Evolutionary conservation across 2,329 filamentous ascomycete genomes (phyloP).

Genomic region (Curvularia eragrostidis): DNA sequence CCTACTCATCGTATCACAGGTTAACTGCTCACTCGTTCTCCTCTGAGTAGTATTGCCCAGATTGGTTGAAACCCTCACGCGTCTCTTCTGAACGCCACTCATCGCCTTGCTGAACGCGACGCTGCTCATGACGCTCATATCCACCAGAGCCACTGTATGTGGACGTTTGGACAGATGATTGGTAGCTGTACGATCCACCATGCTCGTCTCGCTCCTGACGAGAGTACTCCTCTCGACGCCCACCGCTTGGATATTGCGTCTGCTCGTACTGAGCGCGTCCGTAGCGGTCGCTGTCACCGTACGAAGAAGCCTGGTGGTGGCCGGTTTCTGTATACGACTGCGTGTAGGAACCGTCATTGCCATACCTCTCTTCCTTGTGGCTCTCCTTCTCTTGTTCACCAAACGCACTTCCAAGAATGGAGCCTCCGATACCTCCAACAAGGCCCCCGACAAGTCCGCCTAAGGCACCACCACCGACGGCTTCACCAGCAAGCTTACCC

Average conservation of each 20-base stretch:
- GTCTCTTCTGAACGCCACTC: constrained; percentile 49
- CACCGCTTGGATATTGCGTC: constrained; percentile 65
- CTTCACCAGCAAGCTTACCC: constrained; percentile 63
- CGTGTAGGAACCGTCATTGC: constrained; percentile 66
- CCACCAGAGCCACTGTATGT: constrained; percentile 58
- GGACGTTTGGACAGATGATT: constrained; percentile 64
- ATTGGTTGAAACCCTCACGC: constrained; percentile 45
- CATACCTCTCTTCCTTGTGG: constrained; percentile 61
- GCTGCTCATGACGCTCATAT: constrained; percentile 66
- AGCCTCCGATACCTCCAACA: constrained; percentile 64
- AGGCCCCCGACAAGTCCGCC: constrained; percentile 74
- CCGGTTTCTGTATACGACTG: constrained; percentile 69
- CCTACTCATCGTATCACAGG: not conserved
- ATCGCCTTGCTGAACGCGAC: constrained; percentile 56
- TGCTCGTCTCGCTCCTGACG: constrained; percentile 63
- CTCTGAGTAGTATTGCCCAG: constrained; percentile 52
- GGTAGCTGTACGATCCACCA: constrained; percentile 61
- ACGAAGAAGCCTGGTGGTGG: constrained; percentile 51
- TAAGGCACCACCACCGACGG: constrained; percentile 68
- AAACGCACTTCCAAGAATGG: constrained; percentile 69
- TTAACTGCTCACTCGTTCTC: constrained; percentile 48
- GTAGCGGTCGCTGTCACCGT: constrained; percentile 58
- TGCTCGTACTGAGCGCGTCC: constrained; percentile 67
- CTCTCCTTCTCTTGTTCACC: constrained; percentile 60
- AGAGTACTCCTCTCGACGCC: constrained; percentile 65